Percentiles rank a stretch among this genome's conserved stretches.
Conservation (phyloP, 2,329 filamentous ascomycete genomes). For the Phaeosphaeria sp. region DNA sequence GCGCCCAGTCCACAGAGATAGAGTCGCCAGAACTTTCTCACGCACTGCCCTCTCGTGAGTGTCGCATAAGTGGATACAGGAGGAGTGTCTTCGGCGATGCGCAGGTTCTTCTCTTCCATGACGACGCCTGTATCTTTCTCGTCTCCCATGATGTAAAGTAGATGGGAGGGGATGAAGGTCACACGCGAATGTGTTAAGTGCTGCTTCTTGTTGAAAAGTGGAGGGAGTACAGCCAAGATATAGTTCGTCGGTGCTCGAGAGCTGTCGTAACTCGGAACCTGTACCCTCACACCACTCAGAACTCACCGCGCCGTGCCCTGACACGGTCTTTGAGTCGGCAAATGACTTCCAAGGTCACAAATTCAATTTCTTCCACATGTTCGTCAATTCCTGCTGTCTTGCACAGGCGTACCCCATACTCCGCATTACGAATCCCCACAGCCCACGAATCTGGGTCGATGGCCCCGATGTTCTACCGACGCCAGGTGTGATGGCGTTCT, state of each 20-base stretch:
- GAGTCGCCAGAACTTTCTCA: slow-evolving; percentile 9
- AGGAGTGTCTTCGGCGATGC: not conserved
- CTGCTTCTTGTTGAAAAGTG: not conserved
- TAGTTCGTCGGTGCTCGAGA: not conserved
- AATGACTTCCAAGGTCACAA: not conserved
- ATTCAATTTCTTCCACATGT: not conserved
- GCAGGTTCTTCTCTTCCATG: slow-evolving; percentile 3
- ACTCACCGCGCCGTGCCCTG: not conserved
- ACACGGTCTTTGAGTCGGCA: not conserved
- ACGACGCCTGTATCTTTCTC: not conserved
- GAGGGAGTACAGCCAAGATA: not conserved
- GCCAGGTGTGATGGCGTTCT: not conserved
- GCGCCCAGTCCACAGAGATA: slow-evolving; percentile 5
- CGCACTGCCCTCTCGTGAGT: slow-evolving; percentile 4
- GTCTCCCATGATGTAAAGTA: not conserved
- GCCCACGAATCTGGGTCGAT: not conserved
- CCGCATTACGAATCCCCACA: slow-evolving; percentile 1
- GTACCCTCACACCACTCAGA: not conserved
- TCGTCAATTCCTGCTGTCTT: not conserved
- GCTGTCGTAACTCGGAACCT: not conserved
- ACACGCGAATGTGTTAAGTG: not conserved
- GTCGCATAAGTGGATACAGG: slow-evolving; percentile 8
- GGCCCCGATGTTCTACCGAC: slow-evolving; percentile 1
- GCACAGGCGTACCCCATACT: not conserved
- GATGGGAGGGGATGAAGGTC: not conserved